phyloP scores from a whole-genome alignment of 306 rosid genomes.

The Casuarina glauca region DNA sequence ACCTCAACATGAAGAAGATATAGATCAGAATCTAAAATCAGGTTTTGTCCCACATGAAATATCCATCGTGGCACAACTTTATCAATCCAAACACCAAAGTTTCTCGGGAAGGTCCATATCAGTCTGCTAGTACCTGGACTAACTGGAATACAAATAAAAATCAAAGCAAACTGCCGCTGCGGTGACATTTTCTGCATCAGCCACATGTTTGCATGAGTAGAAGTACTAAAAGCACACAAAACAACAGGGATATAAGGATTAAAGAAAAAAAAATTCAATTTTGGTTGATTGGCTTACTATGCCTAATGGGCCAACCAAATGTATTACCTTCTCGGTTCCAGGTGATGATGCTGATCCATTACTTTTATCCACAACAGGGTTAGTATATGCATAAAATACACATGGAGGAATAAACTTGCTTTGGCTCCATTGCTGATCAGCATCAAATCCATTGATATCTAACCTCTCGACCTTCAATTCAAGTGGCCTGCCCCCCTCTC shows the following conservation, averaged over 20 bases:
- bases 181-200: conserved; percentile 50
- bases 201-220: conserved; percentile 4
- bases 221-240: conserved; percentile 8
- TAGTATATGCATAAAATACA: conserved; percentile 51
- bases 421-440: conserved; percentile 47
- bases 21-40: conserved; percentile 87
- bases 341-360: conserved; percentile 43
- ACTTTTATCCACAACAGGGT: conserved; percentile 32
- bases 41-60: conserved; percentile 80
- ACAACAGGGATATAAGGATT: background rate
- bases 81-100: conserved; percentile 69
- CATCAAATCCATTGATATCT: conserved; percentile 67
- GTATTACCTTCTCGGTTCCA: conserved; percentile 54
- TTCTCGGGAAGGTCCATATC: conserved; percentile 89
- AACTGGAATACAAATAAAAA: conserved; percentile 79
- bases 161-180: conserved; percentile 37
- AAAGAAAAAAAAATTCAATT: background rate
- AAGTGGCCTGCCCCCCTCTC: conserved; percentile 94
- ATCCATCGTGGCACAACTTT: conserved; percentile 87
- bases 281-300: background rate
- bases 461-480: conserved; percentile 49
- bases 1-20: conserved; percentile 96
- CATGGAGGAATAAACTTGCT: conserved; percentile 69
- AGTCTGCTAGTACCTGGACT: conserved; percentile 95
- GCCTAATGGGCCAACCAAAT: background rate